These are phyloP conservation scores for Fulvia fulva DNA, from an alignment of 2,329 filamentous ascomycete genomes.

Conservation along the genomic window DNA sequence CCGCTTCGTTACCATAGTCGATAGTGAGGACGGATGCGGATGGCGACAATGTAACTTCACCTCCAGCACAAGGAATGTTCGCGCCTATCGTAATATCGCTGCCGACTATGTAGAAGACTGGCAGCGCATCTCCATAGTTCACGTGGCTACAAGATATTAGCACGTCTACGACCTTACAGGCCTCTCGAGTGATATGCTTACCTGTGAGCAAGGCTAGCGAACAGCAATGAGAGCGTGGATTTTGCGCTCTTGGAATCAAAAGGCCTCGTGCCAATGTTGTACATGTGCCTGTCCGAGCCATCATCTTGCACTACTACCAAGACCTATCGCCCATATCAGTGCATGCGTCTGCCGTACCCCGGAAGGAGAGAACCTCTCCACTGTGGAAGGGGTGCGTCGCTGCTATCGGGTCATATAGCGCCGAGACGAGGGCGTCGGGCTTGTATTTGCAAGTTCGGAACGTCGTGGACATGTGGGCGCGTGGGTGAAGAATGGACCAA, in stretches of 20 bases:
- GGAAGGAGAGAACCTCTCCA: not conserved
- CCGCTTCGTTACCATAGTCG: slow-evolving; percentile 32
- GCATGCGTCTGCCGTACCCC: not conserved
- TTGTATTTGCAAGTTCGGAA: not conserved
- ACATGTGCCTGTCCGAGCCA: not conserved
- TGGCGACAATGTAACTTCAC: slow-evolving; percentile 1
- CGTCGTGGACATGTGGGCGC: not conserved
- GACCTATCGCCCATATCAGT: not conserved
- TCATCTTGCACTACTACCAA: not conserved
- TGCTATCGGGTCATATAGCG: not conserved
- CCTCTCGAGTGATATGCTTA: not conserved
- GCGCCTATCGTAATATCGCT: not conserved
- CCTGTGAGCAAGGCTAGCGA: not conserved
- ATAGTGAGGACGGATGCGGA: slow-evolving; percentile 5
- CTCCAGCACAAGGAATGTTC: not conserved
- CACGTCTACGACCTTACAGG: not conserved
- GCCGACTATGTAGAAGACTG: slow-evolving; percentile 1
- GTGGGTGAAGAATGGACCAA: not conserved
- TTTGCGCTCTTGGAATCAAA: not conserved
- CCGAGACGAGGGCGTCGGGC: too few species aligned
- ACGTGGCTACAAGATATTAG: slow-evolving; percentile 4
- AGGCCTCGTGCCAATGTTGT: not conserved
- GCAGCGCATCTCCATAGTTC: slow-evolving; percentile 12
- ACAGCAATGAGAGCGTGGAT: not conserved
- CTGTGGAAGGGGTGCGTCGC: not conserved